phyloP scores from a whole-genome alignment of 495 filamentous ascomycete genomes.

The Lasiosphaeris hirsuta region DNA sequence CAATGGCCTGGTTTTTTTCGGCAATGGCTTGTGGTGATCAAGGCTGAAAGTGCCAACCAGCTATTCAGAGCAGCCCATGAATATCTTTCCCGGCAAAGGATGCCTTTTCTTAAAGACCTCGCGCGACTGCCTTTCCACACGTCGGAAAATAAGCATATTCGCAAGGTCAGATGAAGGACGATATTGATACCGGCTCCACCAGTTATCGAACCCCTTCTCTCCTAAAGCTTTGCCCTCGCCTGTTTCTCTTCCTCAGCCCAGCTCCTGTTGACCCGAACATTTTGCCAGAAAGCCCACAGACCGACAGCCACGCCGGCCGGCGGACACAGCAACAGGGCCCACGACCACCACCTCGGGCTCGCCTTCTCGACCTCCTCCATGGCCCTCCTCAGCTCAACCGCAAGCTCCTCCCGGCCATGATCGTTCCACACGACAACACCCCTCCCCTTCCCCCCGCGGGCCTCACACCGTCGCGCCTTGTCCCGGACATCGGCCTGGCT shows the following conservation, averaged over 20 bases:
- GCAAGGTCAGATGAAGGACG: not conserved
- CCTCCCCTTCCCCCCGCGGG: constrained; percentile 48
- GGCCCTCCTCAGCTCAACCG: constrained; percentile 57
- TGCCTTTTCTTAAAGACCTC: too few relatives aligned
- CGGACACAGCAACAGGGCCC: constrained; percentile 67
- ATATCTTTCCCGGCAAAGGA: too few relatives aligned
- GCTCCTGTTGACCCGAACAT: constrained; percentile 59
- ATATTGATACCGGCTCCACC: not conserved
- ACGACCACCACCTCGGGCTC: constrained; percentile 79
- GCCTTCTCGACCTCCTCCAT: constrained; percentile 56
- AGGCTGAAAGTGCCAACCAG: too few relatives aligned
- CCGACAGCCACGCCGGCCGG: constrained; percentile 64
- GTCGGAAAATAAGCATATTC: too few relatives aligned
- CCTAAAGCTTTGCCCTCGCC: constrained; percentile 66
- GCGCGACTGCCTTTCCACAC: too few relatives aligned
- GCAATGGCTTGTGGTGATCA: too few relatives aligned
- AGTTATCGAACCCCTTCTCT: not conserved
- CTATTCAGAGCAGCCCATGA: too few relatives aligned
- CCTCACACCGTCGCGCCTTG: constrained; percentile 72
- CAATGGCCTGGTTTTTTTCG: too few relatives aligned
- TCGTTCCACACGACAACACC: constrained; percentile 91
- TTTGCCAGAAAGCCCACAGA: constrained; percentile 63
- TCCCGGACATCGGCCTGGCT: constrained; percentile 81
- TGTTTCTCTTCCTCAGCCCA: constrained; percentile 66
- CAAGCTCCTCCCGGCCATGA: constrained; percentile 62